Base-by-base conservation (phyloP, 306 rosid species). In the Acacia acuminata region DNA sequence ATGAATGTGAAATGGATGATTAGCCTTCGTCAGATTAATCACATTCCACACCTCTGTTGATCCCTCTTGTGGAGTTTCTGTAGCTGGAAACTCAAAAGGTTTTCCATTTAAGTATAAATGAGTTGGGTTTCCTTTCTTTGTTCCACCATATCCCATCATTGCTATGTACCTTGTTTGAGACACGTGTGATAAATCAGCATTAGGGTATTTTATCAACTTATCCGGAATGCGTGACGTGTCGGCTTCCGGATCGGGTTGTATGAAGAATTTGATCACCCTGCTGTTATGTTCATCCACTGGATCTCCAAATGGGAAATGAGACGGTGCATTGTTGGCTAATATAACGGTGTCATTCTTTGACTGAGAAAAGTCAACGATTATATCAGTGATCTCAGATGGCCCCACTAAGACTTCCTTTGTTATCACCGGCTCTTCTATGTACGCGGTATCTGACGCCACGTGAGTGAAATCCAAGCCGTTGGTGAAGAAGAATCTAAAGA, bases 361-460 rank as follows among this genome's bases (percentile, higher is more conserved):
- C 27, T 73, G 0, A 0, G 95, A 87, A 42, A 94, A 92, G 83
- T 94, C 98, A 82, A 94, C 85, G 0, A 94, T 25, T 3, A 92
- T 77, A 25, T 90, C 95, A 11, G 92, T 85, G 92, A 92, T 94
- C 96, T 94, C 98, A 81, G 97, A 94, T 85, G 98, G 96, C 85
- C 94, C 98, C 89, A 92, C 38, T 3, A 94, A 45, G 10, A 92
- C 65, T 10, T 70, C 79, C 6, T 60, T 77, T 20, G 79, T 61
- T 0, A 8, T 42, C 0, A 86, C 86, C 0, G 97, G 93, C 30
- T 82, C 79, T 1, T 58, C 79, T 0, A 94, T 80, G 40, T 94
- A 94, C 0, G 90, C 82, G 1, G 95, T 89, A 82, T 94, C 98
- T 0, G 95, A 78, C 17, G 87, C 93, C 81, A 94, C 92, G 80